These are phyloP conservation scores for Ceratobasidium sp. DNA, from an alignment of 1,284 basidiomycete species.

Conservation along the genomic window DNA sequence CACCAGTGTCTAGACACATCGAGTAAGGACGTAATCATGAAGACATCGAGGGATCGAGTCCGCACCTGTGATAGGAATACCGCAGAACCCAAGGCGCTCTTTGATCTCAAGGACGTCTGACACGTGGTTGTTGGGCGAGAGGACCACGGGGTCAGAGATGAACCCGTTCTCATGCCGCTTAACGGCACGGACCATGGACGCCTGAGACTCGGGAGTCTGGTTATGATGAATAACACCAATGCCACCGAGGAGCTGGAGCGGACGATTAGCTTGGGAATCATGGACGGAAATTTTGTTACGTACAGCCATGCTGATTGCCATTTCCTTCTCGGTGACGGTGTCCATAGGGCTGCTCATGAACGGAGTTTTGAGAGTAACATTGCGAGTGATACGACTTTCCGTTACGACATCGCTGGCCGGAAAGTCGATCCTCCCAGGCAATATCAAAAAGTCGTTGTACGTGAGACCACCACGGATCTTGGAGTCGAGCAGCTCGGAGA, in stretches of 20 bases:
- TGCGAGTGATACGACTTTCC: conserved; percentile 88
- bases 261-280: conserved; percentile 38
- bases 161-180: conserved; percentile 99
- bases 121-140: conserved; percentile 79
- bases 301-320: conserved; percentile 95
- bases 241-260: conserved; percentile 82
- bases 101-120: conserved; percentile 96
- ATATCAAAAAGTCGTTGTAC: conserved; percentile 92
- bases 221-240: conserved; percentile 99
- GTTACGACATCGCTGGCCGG: conserved; percentile 80
- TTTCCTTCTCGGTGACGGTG: conserved; percentile 96
- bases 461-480: conserved; percentile 89
- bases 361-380: conserved; percentile 92
- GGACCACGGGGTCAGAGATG: conserved; percentile 92
- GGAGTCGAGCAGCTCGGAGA: conserved; percentile 90
- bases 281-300: conserved; percentile 50
- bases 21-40: conserved; percentile 25
- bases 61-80: conserved; percentile 96
- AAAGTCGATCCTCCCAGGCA: conserved; percentile 98
- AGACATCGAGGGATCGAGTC: conserved; percentile 44
- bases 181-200: conserved; percentile 95
- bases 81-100: conserved; percentile 90
- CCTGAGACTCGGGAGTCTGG: conserved; percentile 86
- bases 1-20: conserved; percentile 73
- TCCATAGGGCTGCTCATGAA: conserved; percentile 99